Evolutionary conservation across 306 rosid genomes (phyloP).

Genomic region (Boehmeria nivea): DNA sequence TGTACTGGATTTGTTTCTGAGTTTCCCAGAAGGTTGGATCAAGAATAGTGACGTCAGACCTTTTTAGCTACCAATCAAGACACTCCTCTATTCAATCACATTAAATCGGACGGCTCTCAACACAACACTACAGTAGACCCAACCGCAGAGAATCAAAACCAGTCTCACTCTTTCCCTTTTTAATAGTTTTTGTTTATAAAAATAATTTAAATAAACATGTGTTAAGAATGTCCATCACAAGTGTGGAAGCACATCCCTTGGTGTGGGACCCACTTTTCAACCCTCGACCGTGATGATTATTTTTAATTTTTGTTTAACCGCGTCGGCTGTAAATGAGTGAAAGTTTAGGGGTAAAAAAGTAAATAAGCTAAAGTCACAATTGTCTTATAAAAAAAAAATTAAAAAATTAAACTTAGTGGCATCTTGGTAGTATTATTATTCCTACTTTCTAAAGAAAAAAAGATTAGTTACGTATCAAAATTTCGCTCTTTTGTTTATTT

Average conservation of each 20-base stretch:
- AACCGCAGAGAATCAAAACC: neutral
- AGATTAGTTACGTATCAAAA: too few relatives aligned
- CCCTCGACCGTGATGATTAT: slow-evolving; percentile 42
- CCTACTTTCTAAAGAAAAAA: neutral
- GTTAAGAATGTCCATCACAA: slow-evolving; percentile 42
- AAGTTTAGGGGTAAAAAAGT: slow-evolving; percentile 18
- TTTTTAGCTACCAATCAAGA: neutral
- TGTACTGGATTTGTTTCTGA: neutral
- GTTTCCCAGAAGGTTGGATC: slow-evolving; percentile 18
- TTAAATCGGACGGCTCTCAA: neutral
- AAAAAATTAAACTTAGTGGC: neutral
- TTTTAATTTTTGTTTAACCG: neutral
- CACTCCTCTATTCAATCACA: neutral
- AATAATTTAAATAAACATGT: too few relatives aligned
- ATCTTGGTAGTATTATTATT: slow-evolving; percentile 18
- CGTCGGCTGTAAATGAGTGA: slow-evolving; percentile 21
- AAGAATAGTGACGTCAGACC: slow-evolving; percentile 9
- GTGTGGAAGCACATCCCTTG: slow-evolving; percentile 31
- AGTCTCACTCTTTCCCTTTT: neutral
- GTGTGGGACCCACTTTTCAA: slow-evolving; percentile 27
- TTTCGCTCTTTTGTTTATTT: too few relatives aligned
- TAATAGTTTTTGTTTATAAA: neutral
- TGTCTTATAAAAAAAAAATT: neutral
- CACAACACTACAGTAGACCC: neutral
- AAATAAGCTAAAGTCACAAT: neutral